Conservation (phyloP, 2,329 filamentous ascomycete genomes). For the Coniochaeta sp. region DNA sequence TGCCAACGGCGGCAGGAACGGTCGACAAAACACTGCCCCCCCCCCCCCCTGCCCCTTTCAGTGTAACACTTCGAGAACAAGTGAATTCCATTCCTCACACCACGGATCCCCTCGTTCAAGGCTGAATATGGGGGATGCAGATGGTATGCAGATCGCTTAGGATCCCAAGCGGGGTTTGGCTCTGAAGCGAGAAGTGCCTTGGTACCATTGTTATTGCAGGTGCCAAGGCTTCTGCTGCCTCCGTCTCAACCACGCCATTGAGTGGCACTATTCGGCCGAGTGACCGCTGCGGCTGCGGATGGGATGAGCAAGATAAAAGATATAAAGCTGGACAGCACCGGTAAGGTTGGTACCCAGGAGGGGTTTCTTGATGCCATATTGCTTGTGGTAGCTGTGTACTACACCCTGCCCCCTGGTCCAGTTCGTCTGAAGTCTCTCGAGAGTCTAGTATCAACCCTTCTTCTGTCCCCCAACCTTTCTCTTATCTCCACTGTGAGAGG, state of each 20-base stretch:
- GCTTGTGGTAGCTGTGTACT: neutral
- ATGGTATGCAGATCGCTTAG: neutral
- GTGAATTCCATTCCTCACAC: neutral
- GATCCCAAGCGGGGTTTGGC: neutral
- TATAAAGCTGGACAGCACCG: neutral
- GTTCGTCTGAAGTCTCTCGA: neutral
- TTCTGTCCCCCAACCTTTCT: neutral
- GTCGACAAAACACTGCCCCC: neutral
- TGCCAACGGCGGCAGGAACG: neutral
- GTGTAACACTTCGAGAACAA: neutral
- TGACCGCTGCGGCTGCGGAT: neutral
- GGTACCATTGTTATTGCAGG: too few species aligned
- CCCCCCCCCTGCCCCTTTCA: neutral
- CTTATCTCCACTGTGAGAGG: too few species aligned
- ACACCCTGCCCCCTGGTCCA: neutral
- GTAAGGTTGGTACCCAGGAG: neutral
- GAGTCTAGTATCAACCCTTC: neutral
- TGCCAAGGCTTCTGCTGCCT: neutral
- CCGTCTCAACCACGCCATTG: neutral
- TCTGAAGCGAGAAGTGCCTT: too few species aligned
- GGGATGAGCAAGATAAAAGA: neutral
- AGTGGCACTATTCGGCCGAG: neutral
- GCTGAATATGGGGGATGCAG: neutral
- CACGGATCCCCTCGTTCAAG: neutral
- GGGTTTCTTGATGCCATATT: neutral